A percentile compares a stretch with the other conserved stretches of the same genome.
Conservation (phyloP, 257 asterid genomes). For the Ilex asprella region DNA sequence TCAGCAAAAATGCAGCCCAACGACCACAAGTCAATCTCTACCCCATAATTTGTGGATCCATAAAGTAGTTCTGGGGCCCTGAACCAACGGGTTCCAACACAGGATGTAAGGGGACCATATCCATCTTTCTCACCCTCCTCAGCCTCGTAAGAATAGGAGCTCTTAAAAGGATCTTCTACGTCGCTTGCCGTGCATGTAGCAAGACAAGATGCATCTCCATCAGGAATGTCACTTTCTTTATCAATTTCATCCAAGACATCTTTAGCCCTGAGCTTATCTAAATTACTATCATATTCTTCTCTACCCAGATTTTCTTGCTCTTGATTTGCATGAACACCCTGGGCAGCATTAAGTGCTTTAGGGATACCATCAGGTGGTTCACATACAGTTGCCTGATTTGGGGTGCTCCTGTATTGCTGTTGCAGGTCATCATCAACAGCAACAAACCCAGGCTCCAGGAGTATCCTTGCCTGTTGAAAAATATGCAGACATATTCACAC, state of each 20-base stretch:
- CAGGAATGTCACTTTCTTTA: constrained; percentile 53
- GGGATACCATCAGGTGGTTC: constrained; percentile 27
- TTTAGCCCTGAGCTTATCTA: constrained; percentile 26
- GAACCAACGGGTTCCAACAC: constrained; percentile 96
- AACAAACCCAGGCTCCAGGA: constrained; percentile 51
- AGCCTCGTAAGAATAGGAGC: constrained; percentile 42
- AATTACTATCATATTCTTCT: constrained; percentile 21
- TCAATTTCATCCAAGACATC: constrained; percentile 42
- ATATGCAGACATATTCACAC: background rate
- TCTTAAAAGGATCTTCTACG: constrained; percentile 49
- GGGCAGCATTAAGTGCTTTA: constrained; percentile 14
- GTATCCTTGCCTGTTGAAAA: constrained; percentile 82
- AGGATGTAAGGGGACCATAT: constrained; percentile 71
- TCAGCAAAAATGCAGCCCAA: constrained; percentile 90
- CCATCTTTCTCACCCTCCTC: constrained; percentile 53
- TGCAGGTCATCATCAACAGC: constrained; percentile 33
- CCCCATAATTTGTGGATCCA: constrained; percentile 79
- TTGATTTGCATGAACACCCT: constrained; percentile 20
- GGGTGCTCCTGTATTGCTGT: constrained; percentile 26
- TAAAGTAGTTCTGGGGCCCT: constrained; percentile 91
- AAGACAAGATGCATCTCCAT: constrained; percentile 70
- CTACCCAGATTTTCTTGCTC: constrained; percentile 23
- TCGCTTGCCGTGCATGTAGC: constrained; percentile 85
- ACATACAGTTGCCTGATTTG: constrained; percentile 20
- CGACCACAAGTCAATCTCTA: constrained; percentile 93